Evolutionary conservation across 176 grass and related monocot species (phyloP).

Genomic region (bread wheat (Triticum aestivum)): IWGSC_CS_RefSeq_v2.1 NC_057795.1:333039593-333040092

Average conservation of each 20-base stretch:
- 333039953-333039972: neutral
- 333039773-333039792: neutral
- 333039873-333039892: neutral
- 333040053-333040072: too few relatives aligned
- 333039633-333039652: neutral
- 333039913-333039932: neutral
- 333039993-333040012: neutral
- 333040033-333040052: too few relatives aligned
- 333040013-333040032: neutral
- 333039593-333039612: neutral
- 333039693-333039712: neutral
- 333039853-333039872: neutral
- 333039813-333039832: neutral
- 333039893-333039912: neutral
- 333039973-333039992: neutral
- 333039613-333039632: neutral
- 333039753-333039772: constrained; percentile 14
- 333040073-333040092: too few relatives aligned
- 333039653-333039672: neutral
- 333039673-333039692: constrained; percentile 6
- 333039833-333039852: neutral
- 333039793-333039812: neutral
- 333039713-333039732: neutral
- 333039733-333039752: neutral
- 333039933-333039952: neutral